Percentiles rank a stretch among this genome's conserved stretches.
Evolutionary conservation across 1,284 basidiomycete species (phyloP).

Genomic region (Malassezia psittaci): DNA sequence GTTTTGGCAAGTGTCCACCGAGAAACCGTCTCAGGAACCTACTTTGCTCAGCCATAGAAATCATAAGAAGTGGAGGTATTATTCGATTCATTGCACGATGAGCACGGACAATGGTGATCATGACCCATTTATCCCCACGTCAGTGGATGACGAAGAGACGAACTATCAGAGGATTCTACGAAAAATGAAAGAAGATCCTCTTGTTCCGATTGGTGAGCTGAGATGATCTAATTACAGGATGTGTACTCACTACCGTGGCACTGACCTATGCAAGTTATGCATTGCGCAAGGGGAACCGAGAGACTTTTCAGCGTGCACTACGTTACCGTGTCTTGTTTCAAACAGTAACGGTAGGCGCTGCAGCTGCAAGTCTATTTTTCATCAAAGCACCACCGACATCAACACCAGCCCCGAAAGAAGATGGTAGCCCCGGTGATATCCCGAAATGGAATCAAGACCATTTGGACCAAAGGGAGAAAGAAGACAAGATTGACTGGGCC

Average conservation of each 20-base stretch:
- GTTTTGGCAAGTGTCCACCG: constrained; percentile 3
- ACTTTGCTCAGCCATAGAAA: constrained; percentile 10
- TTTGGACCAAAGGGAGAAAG: not conserved
- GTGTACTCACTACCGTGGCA: constrained; percentile 35
- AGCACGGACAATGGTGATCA: not conserved
- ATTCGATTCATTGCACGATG: not conserved
- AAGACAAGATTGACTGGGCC: constrained; percentile 5
- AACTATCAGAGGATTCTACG: constrained; percentile 30
- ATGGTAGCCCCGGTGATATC: constrained; percentile 4
- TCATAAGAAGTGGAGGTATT: not conserved
- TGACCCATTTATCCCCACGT: not conserved
- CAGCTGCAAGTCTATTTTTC: constrained; percentile 34
- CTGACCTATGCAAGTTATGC: constrained; percentile 38
- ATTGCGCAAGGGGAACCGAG: constrained; percentile 38
- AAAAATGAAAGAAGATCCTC: constrained; percentile 41
- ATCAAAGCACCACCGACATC: constrained; percentile 22
- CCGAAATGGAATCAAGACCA: constrained; percentile 15
- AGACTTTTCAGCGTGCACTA: constrained; percentile 38
- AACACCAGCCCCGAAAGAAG: constrained; percentile 22
- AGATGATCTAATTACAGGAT: constrained; percentile 20
- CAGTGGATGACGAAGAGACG: constrained; percentile 1
- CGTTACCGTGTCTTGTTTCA: constrained; percentile 46
- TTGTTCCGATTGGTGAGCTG: constrained; percentile 42
- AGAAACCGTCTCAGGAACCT: constrained; percentile 7
- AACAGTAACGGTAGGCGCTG: constrained; percentile 40